Evolutionary conservation across 1,284 basidiomycete species (phyloP).

Genomic region (Mycena citricolor): DNA sequence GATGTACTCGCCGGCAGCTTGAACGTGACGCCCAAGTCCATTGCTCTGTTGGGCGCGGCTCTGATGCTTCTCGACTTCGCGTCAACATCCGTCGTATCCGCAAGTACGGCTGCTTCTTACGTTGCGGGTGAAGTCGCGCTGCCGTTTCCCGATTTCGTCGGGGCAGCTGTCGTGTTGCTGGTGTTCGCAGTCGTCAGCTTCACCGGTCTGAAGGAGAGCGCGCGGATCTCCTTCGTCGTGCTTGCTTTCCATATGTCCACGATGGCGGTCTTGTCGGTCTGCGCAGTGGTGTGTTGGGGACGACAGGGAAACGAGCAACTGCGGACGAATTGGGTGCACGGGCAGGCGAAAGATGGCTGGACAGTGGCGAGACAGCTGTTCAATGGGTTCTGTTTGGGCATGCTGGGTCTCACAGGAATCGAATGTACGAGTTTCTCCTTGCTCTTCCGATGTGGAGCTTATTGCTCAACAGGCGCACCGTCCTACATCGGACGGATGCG

Average conservation of each 20-base stretch:
- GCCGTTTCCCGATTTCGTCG: constrained; percentile 52
- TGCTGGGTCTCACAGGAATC: constrained; percentile 69
- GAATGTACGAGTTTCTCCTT: constrained; percentile 48
- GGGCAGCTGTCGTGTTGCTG: constrained; percentile 49
- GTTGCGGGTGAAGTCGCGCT: constrained; percentile 59
- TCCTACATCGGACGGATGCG: constrained; percentile 63
- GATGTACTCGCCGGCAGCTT: constrained; percentile 37
- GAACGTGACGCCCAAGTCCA: constrained; percentile 58
- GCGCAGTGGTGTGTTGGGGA: too few relatives aligned
- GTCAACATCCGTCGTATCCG: constrained; percentile 66
- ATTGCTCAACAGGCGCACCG: constrained; percentile 47
- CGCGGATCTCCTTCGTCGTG: constrained; percentile 54
- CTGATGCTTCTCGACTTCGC: constrained; percentile 65
- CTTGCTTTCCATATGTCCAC: constrained; percentile 50
- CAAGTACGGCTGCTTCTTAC: constrained; percentile 66
- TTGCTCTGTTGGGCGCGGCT: constrained; percentile 60
- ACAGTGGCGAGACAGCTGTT: constrained; percentile 49
- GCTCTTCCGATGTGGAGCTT: background rate
- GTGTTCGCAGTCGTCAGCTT: constrained; percentile 57
- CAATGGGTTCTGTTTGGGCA: constrained; percentile 64
- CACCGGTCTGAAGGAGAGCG: constrained; percentile 61
- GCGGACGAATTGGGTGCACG: constrained; percentile 53
- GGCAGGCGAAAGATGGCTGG: constrained; percentile 30
- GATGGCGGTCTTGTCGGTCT: too few relatives aligned
- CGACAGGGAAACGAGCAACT: constrained; percentile 48